phyloP scores from a whole-genome alignment of 176 grass and related monocot genomes.

The Dendrocalamus sinicus region DNA sequence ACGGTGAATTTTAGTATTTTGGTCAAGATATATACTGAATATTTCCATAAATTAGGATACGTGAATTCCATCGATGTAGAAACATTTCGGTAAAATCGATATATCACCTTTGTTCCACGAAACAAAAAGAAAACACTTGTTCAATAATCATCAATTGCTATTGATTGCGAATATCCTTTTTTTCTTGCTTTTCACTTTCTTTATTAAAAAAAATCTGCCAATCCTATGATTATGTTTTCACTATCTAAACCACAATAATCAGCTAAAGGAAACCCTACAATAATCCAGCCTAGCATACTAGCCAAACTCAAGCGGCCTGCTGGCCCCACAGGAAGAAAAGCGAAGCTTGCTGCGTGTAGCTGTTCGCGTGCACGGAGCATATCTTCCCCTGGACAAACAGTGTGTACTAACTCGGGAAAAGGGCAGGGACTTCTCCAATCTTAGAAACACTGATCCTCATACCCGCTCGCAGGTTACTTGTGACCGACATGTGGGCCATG shows the following conservation, averaged over 20 bases:
- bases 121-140: background rate
- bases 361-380: slow-evolving; percentile 16
- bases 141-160: background rate
- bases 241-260: background rate
- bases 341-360: background rate
- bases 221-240: background rate
- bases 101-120: background rate
- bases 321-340: slow-evolving; percentile 21
- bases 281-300: background rate
- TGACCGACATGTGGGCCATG: rapidly evolving
- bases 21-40: background rate
- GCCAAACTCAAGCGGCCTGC: slow-evolving; percentile 42
- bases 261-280: background rate
- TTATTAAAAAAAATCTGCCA: background rate
- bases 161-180: background rate
- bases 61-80: background rate
- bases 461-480: rapidly evolving
- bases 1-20: background rate
- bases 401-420: background rate
- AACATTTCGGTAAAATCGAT: background rate
- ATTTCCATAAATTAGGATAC: background rate
- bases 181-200: background rate
- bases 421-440: background rate
- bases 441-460: rapidly evolving
- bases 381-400: background rate